phyloP scores from a whole-genome alignment of 768 basidiomycete genomes.

The Sistotremastrum suecicum region DNA sequence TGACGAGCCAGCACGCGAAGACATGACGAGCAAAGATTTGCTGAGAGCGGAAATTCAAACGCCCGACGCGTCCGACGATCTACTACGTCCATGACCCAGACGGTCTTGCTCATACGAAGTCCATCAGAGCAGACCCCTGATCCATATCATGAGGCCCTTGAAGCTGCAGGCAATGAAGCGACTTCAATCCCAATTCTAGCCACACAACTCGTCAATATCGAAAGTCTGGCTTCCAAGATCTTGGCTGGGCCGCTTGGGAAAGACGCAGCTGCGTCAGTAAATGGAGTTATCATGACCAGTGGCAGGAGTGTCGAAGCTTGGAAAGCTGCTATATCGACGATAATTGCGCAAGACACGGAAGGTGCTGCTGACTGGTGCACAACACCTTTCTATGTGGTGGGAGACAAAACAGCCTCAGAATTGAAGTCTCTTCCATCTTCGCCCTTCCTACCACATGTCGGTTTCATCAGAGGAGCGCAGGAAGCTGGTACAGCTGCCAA shows the following conservation, averaged over 20 bases:
- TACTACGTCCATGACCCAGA: conserved; percentile 8
- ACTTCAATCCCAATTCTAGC: conserved; percentile 61
- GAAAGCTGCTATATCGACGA: conserved; percentile 24
- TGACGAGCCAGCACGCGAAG: conserved; percentile 10
- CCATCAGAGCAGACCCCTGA: conserved; percentile 26
- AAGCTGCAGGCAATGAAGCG: conserved; percentile 38
- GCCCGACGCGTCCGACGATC: conserved; percentile 7
- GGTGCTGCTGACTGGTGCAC: conserved; percentile 32
- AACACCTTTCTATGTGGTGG: conserved; percentile 70
- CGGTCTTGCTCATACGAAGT: conserved; percentile 30
- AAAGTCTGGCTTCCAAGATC: conserved; percentile 29
- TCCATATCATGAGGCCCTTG: conserved; percentile 43
- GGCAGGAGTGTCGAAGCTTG: conserved; percentile 66
- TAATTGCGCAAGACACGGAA: not conserved
- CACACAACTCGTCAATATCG: conserved; percentile 39
- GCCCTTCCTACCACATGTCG: conserved; percentile 15
- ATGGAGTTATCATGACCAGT: conserved; percentile 69
- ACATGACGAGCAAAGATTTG: not conserved
- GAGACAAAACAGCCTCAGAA: conserved; percentile 40
- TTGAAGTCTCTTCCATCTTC: conserved; percentile 17
- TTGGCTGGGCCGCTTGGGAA: conserved; percentile 19
- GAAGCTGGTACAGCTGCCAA: conserved; percentile 54
- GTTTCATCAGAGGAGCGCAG: conserved; percentile 26
- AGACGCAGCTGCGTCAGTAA: conserved; percentile 11
- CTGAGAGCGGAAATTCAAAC: conserved; percentile 7